A percentile compares a stretch with the other conserved stretches of the same genome.
phyloP scores from a whole-genome alignment of 176 grass and related monocot genomes.

The Aegilops bicornis region DNA sequence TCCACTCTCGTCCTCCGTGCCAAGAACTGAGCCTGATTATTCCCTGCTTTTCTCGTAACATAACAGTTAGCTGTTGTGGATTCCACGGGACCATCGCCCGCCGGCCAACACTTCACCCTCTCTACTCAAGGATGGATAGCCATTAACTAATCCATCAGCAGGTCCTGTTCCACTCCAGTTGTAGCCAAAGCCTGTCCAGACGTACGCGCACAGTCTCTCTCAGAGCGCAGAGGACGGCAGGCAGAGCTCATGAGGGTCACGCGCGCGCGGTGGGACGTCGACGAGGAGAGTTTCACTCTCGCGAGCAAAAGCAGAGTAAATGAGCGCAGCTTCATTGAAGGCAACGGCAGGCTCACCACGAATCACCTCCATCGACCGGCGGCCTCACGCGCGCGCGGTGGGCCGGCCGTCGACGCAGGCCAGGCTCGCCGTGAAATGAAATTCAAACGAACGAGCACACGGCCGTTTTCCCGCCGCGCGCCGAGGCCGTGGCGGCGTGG shows the following conservation, averaged over 20 bases:
- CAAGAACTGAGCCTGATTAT: background rate
- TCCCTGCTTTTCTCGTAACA: background rate
- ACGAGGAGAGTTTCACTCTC: no score
- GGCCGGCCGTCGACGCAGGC: background rate
- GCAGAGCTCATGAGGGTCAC: background rate
- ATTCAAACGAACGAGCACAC: background rate
- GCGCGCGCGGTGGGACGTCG: background rate
- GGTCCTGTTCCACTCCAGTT: constrained; percentile 10
- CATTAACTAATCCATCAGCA: background rate
- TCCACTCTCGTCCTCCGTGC: background rate
- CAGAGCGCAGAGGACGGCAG: background rate
- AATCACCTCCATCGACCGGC: background rate
- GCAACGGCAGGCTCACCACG: background rate
- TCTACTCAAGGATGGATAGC: background rate
- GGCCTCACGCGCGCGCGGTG: background rate
- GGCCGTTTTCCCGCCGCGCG: background rate
- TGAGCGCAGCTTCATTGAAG: constrained; percentile 50
- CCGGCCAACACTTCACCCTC: background rate
- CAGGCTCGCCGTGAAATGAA: background rate
- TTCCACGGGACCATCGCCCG: background rate
- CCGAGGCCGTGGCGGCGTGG: background rate
- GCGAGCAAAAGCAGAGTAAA: constrained; percentile 12
- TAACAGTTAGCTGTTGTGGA: no score
- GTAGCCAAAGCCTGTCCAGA: background rate
- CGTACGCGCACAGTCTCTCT: background rate